These are phyloP conservation scores for Starmerella scarabaei DNA, from an alignment of 805 yeast species.

Conservation along the genomic window DNA sequence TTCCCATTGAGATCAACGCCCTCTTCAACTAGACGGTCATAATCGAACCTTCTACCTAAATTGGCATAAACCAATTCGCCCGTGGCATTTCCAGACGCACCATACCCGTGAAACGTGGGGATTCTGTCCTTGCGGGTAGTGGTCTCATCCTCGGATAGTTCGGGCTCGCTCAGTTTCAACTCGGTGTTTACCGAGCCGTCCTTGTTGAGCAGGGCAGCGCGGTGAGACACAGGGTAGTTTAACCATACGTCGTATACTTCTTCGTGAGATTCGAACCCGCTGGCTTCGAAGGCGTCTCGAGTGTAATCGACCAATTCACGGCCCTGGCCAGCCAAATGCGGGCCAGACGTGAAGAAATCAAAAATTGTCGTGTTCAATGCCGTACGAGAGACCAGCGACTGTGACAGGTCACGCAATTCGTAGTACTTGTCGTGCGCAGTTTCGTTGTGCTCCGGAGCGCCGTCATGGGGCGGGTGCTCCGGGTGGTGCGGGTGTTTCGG, in stretches of 20 bases:
- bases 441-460: background rate
- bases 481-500: constrained; percentile 3
- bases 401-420: constrained; percentile 3
- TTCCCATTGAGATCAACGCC: constrained; percentile 44
- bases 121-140: constrained; percentile 36
- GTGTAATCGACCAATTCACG: constrained; percentile 41
- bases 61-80: constrained; percentile 54
- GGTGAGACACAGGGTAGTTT: constrained; percentile 47
- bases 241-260: constrained; percentile 51
- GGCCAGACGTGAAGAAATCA: constrained; percentile 23
- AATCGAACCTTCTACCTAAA: constrained; percentile 54
- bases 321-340: constrained; percentile 30
- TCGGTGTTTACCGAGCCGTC: constrained; percentile 30
- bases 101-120: constrained; percentile 67
- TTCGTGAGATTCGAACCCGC: constrained; percentile 41
- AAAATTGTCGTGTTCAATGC: constrained; percentile 12
- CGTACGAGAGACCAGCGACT: constrained; percentile 9
- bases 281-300: constrained; percentile 41
- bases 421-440: background rate
- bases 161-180: constrained; percentile 44
- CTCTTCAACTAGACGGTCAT: constrained; percentile 32
- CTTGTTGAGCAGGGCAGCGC: constrained; percentile 34
- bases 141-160: constrained; percentile 40
- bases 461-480: background rate
- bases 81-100: constrained; percentile 64